Base-by-base conservation (phyloP, 768 basidiomycete species). In the Cubamyces sp. region DNA sequence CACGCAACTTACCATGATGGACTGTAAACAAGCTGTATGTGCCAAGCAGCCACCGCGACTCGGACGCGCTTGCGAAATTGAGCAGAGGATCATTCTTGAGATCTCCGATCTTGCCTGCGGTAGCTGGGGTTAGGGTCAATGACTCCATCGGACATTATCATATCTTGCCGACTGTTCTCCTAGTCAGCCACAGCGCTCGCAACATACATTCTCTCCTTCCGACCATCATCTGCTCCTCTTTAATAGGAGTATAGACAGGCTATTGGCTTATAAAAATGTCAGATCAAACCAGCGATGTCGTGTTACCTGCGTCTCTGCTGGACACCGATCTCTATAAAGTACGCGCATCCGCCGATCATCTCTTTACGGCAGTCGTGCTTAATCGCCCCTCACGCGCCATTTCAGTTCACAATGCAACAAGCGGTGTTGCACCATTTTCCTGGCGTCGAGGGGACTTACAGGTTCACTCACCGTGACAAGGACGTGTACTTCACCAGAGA, bases 301-400 rank as follows among this genome's bases (percentile, higher is more conserved):
- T 73, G 18, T 26, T 70, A 2, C 75, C 74, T 0, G 64, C 66
- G 28, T 95, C 93, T 16, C 78, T 98, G 54, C 82, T 98, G 47
- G 96, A 98, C 74, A 95, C 94, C 0, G 96, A 98, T 74, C 76
- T 96, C 30, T 98, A 98, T 85, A 98, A 96, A 84, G 94, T 88
- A 34, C 34, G 54, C 47, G 39, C 61, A 14, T 37, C 40, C 58
- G 34, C 18, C 46, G 46, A 28, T 41, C 57, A 48, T 28, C 68
- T 43, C 47, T 34, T 42, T 54, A 37, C 12, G 28, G 50, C 25
- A 34, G 25, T 15, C 11, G 8, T 51, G n/a, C 26, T 21, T 43
- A 43, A 47, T 34, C 5, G 48, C 18, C 21, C 25, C 42, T 25
- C 11, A 63, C 50, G 12, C 37, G 19, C 40, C 11, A 23, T 4